phyloP scores from a whole-genome alignment of 768 basidiomycete species.

The Myochromella boudieri region DNA sequence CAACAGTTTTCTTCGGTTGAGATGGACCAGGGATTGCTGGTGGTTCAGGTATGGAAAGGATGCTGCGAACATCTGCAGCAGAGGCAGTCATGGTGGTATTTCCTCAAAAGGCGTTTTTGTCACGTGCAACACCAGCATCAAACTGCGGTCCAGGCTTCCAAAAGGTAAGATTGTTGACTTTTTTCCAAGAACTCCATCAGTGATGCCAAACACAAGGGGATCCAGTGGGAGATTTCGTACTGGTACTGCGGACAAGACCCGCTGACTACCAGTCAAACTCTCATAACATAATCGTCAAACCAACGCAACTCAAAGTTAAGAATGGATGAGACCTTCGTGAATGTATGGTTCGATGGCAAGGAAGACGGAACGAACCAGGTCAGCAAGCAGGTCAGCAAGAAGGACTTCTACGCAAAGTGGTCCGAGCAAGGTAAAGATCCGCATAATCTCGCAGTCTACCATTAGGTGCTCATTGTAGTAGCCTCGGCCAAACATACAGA shows the following conservation, averaged over 20 bases:
- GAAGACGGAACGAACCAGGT: conserved; percentile 8
- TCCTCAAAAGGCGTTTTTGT: conserved; percentile 3
- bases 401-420: conserved; percentile 54
- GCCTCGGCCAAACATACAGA: conserved; percentile 54
- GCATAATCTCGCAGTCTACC: not conserved
- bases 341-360: conserved; percentile 18
- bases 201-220: no score
- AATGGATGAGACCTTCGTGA: conserved; percentile 18
- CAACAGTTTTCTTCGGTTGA: conserved; percentile 44
- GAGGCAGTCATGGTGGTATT: conserved; percentile 55
- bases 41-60: conserved; percentile 62
- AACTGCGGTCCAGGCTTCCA: no score
- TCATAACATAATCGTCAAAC: not conserved
- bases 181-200: no score
- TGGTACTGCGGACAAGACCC: no score
- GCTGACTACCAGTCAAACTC: no score
- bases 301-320: not conserved
- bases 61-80: conserved; percentile 83
- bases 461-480: conserved; percentile 14
- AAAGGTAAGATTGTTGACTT: no score
- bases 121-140: conserved; percentile 19
- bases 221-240: no score
- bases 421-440: conserved; percentile 42
- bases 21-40: conserved; percentile 42
- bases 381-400: conserved; percentile 20